Evolutionary conservation across 306 rosid species (phyloP), one percentile per base, ranked within the genome.

Genomic region (Alnus rubra): DNA sequence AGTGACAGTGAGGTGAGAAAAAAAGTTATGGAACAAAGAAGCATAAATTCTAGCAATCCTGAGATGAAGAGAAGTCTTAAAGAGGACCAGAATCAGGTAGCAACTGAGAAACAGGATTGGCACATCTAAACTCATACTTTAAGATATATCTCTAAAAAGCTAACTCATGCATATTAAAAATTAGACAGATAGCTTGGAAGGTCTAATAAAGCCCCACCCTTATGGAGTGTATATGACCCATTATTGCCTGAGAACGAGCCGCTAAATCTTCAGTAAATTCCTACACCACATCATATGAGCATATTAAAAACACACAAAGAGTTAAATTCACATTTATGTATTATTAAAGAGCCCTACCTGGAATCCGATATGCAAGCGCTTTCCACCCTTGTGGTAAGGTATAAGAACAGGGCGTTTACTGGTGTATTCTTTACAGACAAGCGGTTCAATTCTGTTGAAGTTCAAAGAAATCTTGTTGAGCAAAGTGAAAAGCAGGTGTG

Each of bases 351-450:
- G 71, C 60, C 77, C 71, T 79, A 93, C 99, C 89, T 93, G 93
- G 87, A 93, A 88, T 83, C 98, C 98, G 81, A 93, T 91, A 82
- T 93, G 97, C 91, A 95, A 86, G 87, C 99, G 89, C 86, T 74
- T 95, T 79, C 99, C 99, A 82, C 99, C 99, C 87, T 77, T 90
- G 86, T 95, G 99, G 76, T 93, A 95, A 3, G 99, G 99, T 84
- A 95, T 75, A 81, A 91, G 90, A 74, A 91, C 91, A 77, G 99
- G 98, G 0, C 98, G 94, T 77, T 87, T 81, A 81, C 79, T 9
- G n/a, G 82, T 10, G 86, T 81, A 91, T 75, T 95, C 98, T 82
- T 91, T 93, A 79, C 98, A 91, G 71, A 95, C 97, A 87, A 95
- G 98, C 73, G 99, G 99, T 76, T 95, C 99, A 84, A 95, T 49